These are phyloP conservation scores for Annulohypoxylon maeteangense DNA, from an alignment of 495 filamentous ascomycete species.

Conservation along the genomic window DNA sequence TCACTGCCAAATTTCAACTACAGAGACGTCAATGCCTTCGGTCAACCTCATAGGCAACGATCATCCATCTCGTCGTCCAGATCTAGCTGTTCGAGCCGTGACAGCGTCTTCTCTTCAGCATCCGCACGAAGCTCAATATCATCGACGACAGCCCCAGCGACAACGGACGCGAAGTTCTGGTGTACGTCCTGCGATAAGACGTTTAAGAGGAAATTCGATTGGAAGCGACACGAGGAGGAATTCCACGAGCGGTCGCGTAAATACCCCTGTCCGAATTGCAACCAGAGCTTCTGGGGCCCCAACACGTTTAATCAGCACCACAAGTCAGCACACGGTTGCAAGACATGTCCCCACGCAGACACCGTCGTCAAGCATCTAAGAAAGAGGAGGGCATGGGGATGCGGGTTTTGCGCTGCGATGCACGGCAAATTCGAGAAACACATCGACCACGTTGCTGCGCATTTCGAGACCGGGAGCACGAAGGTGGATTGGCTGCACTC, in stretches of 20 bases:
- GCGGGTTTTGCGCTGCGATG: constrained; percentile 62
- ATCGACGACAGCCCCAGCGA: constrained; percentile 37
- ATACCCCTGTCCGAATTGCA: constrained; percentile 61
- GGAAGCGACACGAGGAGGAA: constrained; percentile 64
- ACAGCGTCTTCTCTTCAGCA: constrained; percentile 49
- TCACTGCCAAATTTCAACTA: constrained; percentile 44
- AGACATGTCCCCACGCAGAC: constrained; percentile 60
- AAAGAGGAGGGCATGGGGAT: constrained; percentile 53
- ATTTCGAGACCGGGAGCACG: constrained; percentile 60
- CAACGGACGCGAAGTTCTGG: constrained; percentile 55
- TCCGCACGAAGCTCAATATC: constrained; percentile 55
- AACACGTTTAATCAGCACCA: constrained; percentile 64
- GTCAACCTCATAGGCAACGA: constrained; percentile 42
- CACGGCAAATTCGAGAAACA: constrained; percentile 59
- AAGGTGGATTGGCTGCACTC: constrained; percentile 62
- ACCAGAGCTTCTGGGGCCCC: constrained; percentile 61
- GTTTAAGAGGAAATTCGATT: constrained; percentile 64
- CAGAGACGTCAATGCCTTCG: constrained; percentile 43
- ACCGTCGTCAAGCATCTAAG: constrained; percentile 53
- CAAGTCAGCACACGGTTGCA: constrained; percentile 62
- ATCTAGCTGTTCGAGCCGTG: constrained; percentile 53
- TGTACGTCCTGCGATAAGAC: constrained; percentile 63
- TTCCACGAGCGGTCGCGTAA: constrained; percentile 63
- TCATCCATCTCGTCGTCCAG: constrained; percentile 58
- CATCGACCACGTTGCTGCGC: constrained; percentile 61